Evolutionary conservation across 2,329 filamentous ascomycete species (phyloP).

Genomic region (Trichoderma simmonsii): DNA sequence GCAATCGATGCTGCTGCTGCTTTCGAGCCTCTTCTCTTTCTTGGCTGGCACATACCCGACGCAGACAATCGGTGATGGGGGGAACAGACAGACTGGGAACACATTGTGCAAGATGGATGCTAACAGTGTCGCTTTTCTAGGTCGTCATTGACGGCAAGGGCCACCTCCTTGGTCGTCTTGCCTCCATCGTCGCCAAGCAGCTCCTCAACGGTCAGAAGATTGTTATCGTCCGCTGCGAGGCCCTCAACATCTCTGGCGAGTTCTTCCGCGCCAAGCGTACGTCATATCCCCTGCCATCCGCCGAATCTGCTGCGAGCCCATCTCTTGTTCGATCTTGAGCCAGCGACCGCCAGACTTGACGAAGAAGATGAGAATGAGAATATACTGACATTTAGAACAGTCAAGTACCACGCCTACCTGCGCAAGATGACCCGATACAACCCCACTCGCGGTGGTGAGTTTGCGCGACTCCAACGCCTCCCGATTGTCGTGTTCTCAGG

Average conservation of each 20-base stretch:
- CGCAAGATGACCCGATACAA: conserved; percentile 99
- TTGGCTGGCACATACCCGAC: neutral
- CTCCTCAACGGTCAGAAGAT: conserved; percentile 99
- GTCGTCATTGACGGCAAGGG: conserved; percentile 99
- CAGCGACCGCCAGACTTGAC: conserved; percentile 6
- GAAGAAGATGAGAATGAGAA: neutral
- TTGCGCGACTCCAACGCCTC: conserved; percentile 14
- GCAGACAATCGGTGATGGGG: neutral
- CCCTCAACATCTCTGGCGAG: conserved; percentile 99
- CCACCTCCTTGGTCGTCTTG: conserved; percentile 98
- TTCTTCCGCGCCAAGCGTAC: conserved; percentile 99
- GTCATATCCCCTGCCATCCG: conserved; percentile 42
- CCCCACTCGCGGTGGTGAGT: conserved; percentile 93
- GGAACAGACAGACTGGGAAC: neutral
- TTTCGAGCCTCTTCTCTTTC: neutral
- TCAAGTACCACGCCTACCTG: conserved; percentile 99
- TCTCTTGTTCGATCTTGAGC: neutral
- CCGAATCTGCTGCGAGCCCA: neutral
- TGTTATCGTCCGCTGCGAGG: conserved; percentile 97
- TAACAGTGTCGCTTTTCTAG: conserved; percentile 44
- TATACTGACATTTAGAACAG: conserved; percentile 60
- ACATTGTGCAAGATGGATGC: conserved; percentile 19
- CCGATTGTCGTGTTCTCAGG: neutral
- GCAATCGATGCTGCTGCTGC: conserved; percentile 4
- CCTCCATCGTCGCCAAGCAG: conserved; percentile 98